These are phyloP conservation scores for Camellia japonica DNA, from an alignment of 148 eudicot species.

Conservation along the genomic window DNA sequence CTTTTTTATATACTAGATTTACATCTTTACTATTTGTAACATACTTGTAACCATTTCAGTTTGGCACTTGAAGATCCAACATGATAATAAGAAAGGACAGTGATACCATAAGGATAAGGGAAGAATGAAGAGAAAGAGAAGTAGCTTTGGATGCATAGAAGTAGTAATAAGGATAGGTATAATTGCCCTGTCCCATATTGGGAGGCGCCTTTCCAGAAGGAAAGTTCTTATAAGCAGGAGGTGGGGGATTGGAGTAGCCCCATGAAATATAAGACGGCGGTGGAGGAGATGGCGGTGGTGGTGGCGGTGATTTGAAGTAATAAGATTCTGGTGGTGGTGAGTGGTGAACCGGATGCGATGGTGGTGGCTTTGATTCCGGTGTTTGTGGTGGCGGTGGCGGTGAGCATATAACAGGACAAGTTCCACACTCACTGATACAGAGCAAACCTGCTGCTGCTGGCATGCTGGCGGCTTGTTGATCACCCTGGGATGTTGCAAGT, in stretches of 20 bases:
- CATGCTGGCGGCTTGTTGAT: constrained; percentile 6
- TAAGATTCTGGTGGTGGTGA: constrained; percentile 21
- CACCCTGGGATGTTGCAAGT: constrained; percentile 17
- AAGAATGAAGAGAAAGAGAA: constrained; percentile 5
- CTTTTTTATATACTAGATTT: too few relatives aligned
- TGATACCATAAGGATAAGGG: background rate
- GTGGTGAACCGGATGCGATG: background rate
- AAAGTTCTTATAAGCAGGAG: constrained; percentile 29
- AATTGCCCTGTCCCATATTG: constrained; percentile 23
- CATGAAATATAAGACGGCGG: constrained; percentile 25
- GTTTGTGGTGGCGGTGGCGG: constrained; percentile 56
- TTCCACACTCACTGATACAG: constrained; percentile 73
- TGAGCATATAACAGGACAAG: constrained; percentile 77
- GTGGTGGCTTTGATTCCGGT: constrained; percentile 13
- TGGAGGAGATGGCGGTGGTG: constrained; percentile 24
- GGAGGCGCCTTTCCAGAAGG: constrained; percentile 44
- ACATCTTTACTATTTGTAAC: too few relatives aligned
- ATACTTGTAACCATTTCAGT: background rate
- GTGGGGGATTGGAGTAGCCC: constrained; percentile 33
- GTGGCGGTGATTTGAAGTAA: constrained; percentile 8
- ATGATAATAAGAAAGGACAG: constrained; percentile 4
- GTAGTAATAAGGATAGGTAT: constrained; percentile 74
- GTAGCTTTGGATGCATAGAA: constrained; percentile 52
- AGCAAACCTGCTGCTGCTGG: constrained; percentile 39
- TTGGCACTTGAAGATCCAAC: background rate